Evolutionary conservation across 2,329 filamentous ascomycete genomes (phyloP).

Genomic region (Botrytis medusae): DNA sequence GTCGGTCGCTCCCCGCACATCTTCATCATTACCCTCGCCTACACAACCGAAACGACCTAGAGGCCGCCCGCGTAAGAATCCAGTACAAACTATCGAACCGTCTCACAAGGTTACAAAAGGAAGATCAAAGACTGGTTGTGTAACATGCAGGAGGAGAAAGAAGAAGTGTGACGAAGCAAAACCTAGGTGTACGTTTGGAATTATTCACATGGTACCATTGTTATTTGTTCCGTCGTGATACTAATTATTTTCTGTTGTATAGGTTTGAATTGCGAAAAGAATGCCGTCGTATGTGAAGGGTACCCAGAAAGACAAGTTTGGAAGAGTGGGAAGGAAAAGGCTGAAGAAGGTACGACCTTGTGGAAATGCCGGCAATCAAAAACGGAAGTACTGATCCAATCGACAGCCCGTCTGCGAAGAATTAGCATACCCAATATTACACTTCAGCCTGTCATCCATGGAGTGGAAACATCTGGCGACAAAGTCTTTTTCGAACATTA

Average conservation of each 20-base stretch:
- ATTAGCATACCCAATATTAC: slow-evolving; percentile 54
- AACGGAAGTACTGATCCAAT: slow-evolving; percentile 34
- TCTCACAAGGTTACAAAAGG: slow-evolving; percentile 76
- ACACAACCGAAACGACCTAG: slow-evolving; percentile 60
- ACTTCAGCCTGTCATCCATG: slow-evolving; percentile 69
- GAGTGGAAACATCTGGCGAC: slow-evolving; percentile 78
- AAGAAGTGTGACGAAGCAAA: slow-evolving; percentile 73
- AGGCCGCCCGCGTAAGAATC: slow-evolving; percentile 78
- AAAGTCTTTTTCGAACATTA: slow-evolving; percentile 82
- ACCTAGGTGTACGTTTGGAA: slow-evolving; percentile 57
- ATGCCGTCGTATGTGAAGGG: slow-evolving; percentile 86
- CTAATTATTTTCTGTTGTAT: slow-evolving; percentile 13
- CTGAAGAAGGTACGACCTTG: slow-evolving; percentile 59
- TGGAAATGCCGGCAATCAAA: slow-evolving; percentile 29
- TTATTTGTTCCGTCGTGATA: neutral
- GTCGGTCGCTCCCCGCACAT: slow-evolving; percentile 44
- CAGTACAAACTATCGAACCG: slow-evolving; percentile 54
- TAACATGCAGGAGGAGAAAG: slow-evolving; percentile 67
- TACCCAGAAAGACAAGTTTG: slow-evolving; percentile 85
- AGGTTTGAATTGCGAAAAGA: slow-evolving; percentile 91
- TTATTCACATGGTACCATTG: slow-evolving; percentile 22
- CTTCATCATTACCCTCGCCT: slow-evolving; percentile 20
- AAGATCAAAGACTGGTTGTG: slow-evolving; percentile 66
- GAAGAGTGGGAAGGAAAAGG: slow-evolving; percentile 77
- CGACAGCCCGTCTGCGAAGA: slow-evolving; percentile 51